Evolutionary conservation across 306 rosid species (phyloP), one percentile per base, ranked within the genome.

Genomic region (Lagenaria siceraria): DNA sequence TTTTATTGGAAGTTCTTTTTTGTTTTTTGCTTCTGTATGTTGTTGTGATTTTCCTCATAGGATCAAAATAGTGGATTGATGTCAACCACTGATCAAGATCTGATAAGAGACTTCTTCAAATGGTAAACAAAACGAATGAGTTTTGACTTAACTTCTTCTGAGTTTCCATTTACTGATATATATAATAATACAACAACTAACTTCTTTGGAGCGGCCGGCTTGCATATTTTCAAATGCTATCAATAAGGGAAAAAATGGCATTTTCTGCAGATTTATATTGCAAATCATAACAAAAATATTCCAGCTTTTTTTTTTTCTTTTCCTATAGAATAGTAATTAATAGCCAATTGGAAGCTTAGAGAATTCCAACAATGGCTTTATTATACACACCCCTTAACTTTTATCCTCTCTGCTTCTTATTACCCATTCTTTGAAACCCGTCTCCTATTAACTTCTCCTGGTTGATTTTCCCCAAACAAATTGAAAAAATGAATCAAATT

Each of bases 341-440:
- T 87, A 83, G 92, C 81, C 89, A 87, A 68, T 38, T 52, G 58
- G 83, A 68, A 68, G 55, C 78, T 58, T 54, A 77, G 79, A 89
- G 8, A 65, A 48, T 55, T 82, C 86, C 83, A 76, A 82, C 82
- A 80, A 74, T 12, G 59, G 65, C 55, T 46, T 74, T 10, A 60
- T 49, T 58, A 27, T 74, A 2, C 24, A 25, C 24, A 10, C 17
- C 78, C 10, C 77, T 70, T 79, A 35, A 33, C 74, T 79, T 75
- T 81, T 46, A 69, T 78, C 82, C 88, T 79, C 17, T 31, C 38
- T 81, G 80, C 65, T 43, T 52, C 62, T 43, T 56, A 73, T 65
- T 76, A 68, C 21, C 79, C 83, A 74, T 60, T 42, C 59, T 69
- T 66, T 76, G 33, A 58, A 82, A 13, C 31, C 59, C 68, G 19